phyloP scores from a whole-genome alignment of 139 green algal species.

The Zygnema circumcarinatum region DNA sequence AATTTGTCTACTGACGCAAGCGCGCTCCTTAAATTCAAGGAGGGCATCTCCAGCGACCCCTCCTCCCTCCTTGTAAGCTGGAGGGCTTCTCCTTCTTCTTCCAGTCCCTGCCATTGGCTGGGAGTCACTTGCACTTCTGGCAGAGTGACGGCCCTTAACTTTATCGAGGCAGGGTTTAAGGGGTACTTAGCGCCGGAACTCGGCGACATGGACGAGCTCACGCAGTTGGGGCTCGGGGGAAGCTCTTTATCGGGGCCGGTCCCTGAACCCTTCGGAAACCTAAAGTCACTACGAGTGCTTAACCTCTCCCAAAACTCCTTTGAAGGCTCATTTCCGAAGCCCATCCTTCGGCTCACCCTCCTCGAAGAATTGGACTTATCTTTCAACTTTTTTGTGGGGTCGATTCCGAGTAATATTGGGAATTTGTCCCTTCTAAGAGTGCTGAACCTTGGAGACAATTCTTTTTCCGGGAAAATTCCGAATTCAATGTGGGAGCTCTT shows the following conservation, averaged over 20 bases:
- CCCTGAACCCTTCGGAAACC: background rate
- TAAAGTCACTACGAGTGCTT: background rate
- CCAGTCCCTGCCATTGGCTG: background rate
- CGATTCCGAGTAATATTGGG: background rate
- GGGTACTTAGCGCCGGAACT: background rate
- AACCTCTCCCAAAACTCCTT: conserved; percentile 11
- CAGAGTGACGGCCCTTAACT: background rate
- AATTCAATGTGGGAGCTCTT: background rate
- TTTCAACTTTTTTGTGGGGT: conserved; percentile 4
- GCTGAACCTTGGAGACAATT: conserved; percentile 36
- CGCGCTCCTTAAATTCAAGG: background rate
- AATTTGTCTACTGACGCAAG: background rate
- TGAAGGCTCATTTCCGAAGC: background rate
- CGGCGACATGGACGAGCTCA: background rate
- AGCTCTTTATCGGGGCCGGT: background rate
- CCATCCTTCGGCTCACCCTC: background rate
- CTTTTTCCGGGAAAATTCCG: background rate
- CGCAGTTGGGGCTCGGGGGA: background rate
- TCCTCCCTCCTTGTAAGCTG: background rate
- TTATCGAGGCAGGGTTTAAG: background rate
- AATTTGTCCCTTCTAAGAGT: background rate
- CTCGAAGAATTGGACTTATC: background rate
- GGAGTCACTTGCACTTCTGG: background rate
- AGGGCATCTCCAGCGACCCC: background rate
- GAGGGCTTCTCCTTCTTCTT: background rate